Conservation (phyloP, 345 rosid species). For the Isatis tinctoria region DNA sequence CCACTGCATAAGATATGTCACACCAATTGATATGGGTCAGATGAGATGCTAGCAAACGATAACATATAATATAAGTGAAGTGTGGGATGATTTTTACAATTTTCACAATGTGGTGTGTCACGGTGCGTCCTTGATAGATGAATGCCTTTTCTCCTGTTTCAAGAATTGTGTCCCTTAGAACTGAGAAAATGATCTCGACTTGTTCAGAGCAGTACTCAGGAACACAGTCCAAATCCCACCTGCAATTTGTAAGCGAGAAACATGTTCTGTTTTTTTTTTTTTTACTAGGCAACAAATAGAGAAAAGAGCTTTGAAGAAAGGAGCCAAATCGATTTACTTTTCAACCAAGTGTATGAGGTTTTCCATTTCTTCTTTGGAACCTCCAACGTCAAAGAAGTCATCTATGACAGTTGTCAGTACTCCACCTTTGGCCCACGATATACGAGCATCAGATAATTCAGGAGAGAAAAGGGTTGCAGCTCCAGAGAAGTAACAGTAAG, state of each 20-base stretch:
- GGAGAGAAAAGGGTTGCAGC: conserved; percentile 65
- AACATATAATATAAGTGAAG: neutral
- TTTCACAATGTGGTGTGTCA: conserved; percentile 47
- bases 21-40: neutral
- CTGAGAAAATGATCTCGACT: conserved; percentile 76
- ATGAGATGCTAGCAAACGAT: neutral
- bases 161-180: conserved; percentile 54
- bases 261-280: neutral
- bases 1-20: conserved; percentile 58
- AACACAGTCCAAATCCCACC: conserved; percentile 57
- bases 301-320: neutral
- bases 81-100: conserved; percentile 41
- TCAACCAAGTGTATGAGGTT: conserved; percentile 66
- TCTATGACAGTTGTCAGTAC: conserved; percentile 85
- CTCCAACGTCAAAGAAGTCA: conserved; percentile 88
- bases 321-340: conserved; percentile 38
- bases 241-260: conserved; percentile 28
- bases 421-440: conserved; percentile 90
- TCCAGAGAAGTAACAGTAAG: conserved; percentile 77
- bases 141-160: conserved; percentile 71
- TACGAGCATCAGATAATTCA: conserved; percentile 72
- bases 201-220: conserved; percentile 59
- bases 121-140: conserved; percentile 55
- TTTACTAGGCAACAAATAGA: conserved; percentile 11
- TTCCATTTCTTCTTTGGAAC: conserved; percentile 63